Evolutionary conservation across 306 rosid genomes (phyloP), one percentile per base, ranked within the genome.

Genomic region (Corylus avellana): DNA sequence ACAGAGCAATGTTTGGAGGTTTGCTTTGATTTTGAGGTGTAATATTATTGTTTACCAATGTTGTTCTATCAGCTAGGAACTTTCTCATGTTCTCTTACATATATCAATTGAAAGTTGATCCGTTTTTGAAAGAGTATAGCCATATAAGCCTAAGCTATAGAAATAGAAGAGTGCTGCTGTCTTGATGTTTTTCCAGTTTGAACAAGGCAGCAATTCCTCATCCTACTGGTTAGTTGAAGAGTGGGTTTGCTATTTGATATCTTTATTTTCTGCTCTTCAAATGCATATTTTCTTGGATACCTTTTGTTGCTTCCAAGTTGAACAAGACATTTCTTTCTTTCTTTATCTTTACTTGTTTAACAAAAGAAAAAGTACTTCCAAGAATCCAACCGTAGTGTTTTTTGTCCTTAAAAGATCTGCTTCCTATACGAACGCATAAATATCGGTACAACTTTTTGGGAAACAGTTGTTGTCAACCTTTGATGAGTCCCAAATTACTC

Each of bases 1-100:
- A 32, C 42, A 63, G 70, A 63, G n/a, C 70, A 63, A 63, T 13
- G 42, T 63, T 63, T 63, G 46, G 46, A 63, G 44, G 70, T 63
- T 32, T 63, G 42, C 32, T 63, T 32, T 14, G 29, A 8, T 44
- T 68, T 42, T 68, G 51, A 42, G 51, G 17, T 68, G 72, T 44
- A 68, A 16, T 68, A 35, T 18, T 68, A 35, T 18, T 68, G 25
- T 48, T 44, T 42, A 18, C 42, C 72, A 68, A 68, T 42, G 25
- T 68, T 46, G 72, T 68, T 13, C 35, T 2, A 32, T 32, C 7
- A 42, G 51, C 72, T 68, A 14, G 72, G 27, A 68, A 42, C 17
- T 64, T 64, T 64, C 46, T 32, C 12, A 12, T 64, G 7, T 64
- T 35, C 42, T 37, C 70, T 64, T 64, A 3, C 70, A 7, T 7